Percentiles rank a stretch among this genome's conserved stretches.
Conservation (phyloP, 129 eudicot species). For the Flaveria linearis region DNA sequence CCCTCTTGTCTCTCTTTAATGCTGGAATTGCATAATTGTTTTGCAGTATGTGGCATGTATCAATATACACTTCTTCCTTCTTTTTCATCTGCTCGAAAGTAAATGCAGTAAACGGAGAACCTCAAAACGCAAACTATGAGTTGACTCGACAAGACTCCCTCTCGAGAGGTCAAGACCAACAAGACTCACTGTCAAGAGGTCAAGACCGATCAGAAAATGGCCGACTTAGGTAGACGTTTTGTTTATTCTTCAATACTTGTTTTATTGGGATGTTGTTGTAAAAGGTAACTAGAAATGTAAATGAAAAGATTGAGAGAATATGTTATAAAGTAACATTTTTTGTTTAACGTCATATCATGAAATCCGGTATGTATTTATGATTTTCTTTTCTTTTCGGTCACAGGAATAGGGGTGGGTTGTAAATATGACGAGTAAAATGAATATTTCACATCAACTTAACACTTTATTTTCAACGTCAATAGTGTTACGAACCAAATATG, state of each 20-base stretch:
- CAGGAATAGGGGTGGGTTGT: too few species aligned
- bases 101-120: slow-evolving; percentile 40
- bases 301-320: slow-evolving; percentile 14
- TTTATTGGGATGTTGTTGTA: slow-evolving; percentile 16
- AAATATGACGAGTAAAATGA: too few species aligned
- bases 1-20: slow-evolving; percentile 8
- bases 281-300: slow-evolving; percentile 34
- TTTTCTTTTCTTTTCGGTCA: too few species aligned
- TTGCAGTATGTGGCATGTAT: slow-evolving; percentile 82
- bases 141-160: slow-evolving; percentile 72
- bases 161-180: slow-evolving; percentile 47
- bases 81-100: slow-evolving; percentile 73
- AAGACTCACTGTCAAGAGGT: slow-evolving; percentile 51
- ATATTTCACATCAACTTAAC: too few species aligned
- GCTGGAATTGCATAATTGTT: not conserved
- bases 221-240: slow-evolving; percentile 20
- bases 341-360: slow-evolving; percentile 10
- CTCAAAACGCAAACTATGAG: slow-evolving; percentile 45
- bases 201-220: slow-evolving; percentile 29
- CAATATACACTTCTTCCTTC: slow-evolving; percentile 71
- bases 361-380: slow-evolving; percentile 17
- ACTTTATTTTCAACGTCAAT: too few species aligned
- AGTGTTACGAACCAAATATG: too few species aligned
- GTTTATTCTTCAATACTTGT: not conserved
- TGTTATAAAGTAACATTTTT: slow-evolving; percentile 4